Evolutionary conservation across 495 filamentous ascomycete species (phyloP), one percentile per base, ranked within the genome.

Genomic region (Lophiotrema nucula): DNA sequence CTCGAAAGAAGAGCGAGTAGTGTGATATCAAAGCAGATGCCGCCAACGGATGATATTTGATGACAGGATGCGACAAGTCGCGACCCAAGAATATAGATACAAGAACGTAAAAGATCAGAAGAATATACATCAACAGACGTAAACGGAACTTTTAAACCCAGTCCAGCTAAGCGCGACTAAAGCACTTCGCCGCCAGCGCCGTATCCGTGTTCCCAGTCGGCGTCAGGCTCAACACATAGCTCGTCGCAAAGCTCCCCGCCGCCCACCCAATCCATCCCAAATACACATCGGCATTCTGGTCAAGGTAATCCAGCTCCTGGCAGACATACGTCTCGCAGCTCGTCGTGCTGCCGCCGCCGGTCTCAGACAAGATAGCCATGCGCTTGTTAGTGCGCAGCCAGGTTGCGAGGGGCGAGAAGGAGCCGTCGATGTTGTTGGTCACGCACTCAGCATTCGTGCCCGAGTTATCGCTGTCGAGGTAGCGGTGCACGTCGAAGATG

Each of bases 401-500:
- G 2, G 69, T 57, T 2, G 77, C 77, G 0, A 83, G 70, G 0
- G 73, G 66, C 2, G 57, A 58, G 62, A 86, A 83, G 21, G 75
- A 72, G 24, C 63, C 70, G 47, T 67, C 65, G 23, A 78, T 70
- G 53, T 80, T 79, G 63, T 81, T 73, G 15, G 74, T 79, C 16
- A 72, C 70, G 69, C 82, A 85, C 22, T 73, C 58, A 21, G 71
- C 45, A 67, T 79, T 70, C 4, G 77, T 82, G 22, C 81, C 83
- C 16, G 73, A 77, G 62, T 77, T 74, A 62, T 84, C 83, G 26
- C 63, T 68, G 60, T 85, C 83, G 27, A 84, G 74, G 64, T 84
- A 85, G 49, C 77, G 67, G 62, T 80, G 77, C 2, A 81, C 71
- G 56, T 85, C 82, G 39, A 84, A 77, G 52, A 83, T 69, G 16